Evolutionary conservation across 257 asterid species (phyloP).

Genomic region (Salvia hispanica): DNA sequence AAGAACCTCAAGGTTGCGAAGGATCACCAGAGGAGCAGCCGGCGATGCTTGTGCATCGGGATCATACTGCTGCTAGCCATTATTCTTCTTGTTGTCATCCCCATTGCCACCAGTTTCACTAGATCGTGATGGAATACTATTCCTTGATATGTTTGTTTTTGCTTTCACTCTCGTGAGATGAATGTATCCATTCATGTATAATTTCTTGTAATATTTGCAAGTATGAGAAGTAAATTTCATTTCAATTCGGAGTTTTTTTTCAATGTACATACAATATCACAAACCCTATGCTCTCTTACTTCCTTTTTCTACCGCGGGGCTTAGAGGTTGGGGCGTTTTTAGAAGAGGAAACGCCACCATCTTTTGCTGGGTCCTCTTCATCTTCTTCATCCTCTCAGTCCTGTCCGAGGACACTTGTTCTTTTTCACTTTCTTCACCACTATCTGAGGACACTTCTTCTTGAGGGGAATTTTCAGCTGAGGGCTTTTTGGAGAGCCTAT

Average conservation of each 20-base stretch:
- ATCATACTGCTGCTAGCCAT: constrained; percentile 60
- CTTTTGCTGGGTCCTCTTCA: constrained; percentile 45
- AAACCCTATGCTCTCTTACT: constrained; percentile 26
- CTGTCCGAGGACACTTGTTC: constrained; percentile 62
- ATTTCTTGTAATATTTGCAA: constrained; percentile 4
- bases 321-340: constrained; percentile 46
- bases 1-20: constrained; percentile 78
- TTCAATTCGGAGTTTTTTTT: no score
- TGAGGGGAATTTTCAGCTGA: constrained; percentile 37
- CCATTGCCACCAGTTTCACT: constrained; percentile 66
- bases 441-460: not conserved
- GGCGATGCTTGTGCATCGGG: constrained; percentile 74
- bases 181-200: constrained; percentile 5
- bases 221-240: not conserved
- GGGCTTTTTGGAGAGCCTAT: constrained; percentile 51
- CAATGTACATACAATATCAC: not conserved
- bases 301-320: constrained; percentile 71
- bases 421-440: constrained; percentile 56
- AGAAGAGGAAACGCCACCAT: constrained; percentile 39
- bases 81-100: constrained; percentile 63
- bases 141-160: not conserved
- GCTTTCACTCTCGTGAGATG: constrained; percentile 32
- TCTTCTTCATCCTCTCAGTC: constrained; percentile 70
- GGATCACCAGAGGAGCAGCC: constrained; percentile 72
- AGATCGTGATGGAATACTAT: constrained; percentile 43